Base-by-base conservation (phyloP, 2,329 filamentous ascomycete genomes). In the Tolypocladium ophioglossoides region DNA sequence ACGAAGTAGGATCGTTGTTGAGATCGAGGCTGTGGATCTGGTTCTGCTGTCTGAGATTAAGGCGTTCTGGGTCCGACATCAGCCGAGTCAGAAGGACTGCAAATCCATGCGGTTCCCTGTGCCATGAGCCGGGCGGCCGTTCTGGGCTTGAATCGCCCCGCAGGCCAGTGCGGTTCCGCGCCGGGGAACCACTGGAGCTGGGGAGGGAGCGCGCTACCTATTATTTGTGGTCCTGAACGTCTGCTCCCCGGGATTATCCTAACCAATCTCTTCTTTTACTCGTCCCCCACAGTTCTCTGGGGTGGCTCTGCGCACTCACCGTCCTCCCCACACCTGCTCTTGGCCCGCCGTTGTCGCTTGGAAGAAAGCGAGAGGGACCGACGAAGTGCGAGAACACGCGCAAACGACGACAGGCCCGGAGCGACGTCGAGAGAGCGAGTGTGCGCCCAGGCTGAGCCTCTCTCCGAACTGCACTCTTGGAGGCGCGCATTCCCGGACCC, bases 211-310 rank as follows among this genome's bases (percentile, higher is more conserved):
- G 41, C 41, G 34, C n/a, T n/a, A n/a, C n/a, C 34, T 34, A 12
- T 34, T 8, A 44, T 27, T 18, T 27, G 24, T 16, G 22, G 22
- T 14, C 35, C 35, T 35, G 34, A 35, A 12, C 37, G 16, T 38
- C n/a, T n/a, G n/a, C n/a, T 9, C 32, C 51, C 54, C 54, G 51
- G 40, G 47, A 55, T 53, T 35, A 22, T 46, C 30, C 46, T 34
- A 37, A 3, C 22, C 50, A 18, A 22, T 44, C 35, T 39, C 30
- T 20, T 47, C 38, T 12, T 37, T 39, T 30, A 40, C 51, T 49
- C n/a, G n/a, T n/a, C n/a, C n/a, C n/a, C n/a, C n/a, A n/a, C n/a
- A n/a, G n/a, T n/a, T n/a, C n/a, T n/a, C n/a, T n/a, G n/a, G n/a
- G n/a, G n/a, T n/a, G n/a, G n/a, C n/a, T n/a, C n/a, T 37, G 34